Percentiles rank a stretch among this genome's conserved stretches.
These are phyloP conservation scores for Citrus sinensis DNA, from an alignment of 345 rosid genomes.

Conservation along the genomic window DNA sequence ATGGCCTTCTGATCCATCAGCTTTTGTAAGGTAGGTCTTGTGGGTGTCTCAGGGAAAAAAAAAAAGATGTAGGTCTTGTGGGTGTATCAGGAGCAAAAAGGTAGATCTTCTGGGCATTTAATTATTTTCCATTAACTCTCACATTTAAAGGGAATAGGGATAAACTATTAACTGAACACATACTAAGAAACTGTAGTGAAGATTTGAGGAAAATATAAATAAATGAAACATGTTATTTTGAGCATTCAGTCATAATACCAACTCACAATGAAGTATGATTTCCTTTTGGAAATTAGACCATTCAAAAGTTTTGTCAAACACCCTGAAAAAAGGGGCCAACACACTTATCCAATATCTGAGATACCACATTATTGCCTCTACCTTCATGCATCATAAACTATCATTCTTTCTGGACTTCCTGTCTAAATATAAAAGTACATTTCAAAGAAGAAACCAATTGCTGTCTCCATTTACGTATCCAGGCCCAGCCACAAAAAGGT, in stretches of 20 bases:
- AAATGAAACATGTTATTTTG: neutral
- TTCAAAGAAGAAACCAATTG: neutral
- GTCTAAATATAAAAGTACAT: conserved; percentile 8
- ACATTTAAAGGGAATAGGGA: neutral
- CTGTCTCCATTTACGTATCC: conserved; percentile 9
- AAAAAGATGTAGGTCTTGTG: too few species aligned
- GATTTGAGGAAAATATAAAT: neutral
- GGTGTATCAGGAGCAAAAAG: too few species aligned
- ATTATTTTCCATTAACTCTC: neutral
- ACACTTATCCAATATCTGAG: conserved; percentile 1
- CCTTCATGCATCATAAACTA: neutral
- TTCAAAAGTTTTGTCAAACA: neutral
- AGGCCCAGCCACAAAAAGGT: neutral
- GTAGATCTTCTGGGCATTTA: neutral
- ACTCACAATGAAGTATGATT: neutral
- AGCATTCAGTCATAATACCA: neutral
- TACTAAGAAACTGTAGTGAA: neutral
- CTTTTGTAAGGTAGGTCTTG: neutral
- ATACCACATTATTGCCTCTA: conserved; percentile 12
- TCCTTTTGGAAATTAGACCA: neutral
- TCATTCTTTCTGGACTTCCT: neutral
- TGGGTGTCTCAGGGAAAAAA: too few species aligned
- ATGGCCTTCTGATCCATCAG: neutral
- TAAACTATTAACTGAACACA: neutral
- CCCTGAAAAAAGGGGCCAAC: neutral